phyloP scores from a whole-genome alignment of 352 stramenopile species.

The Phytophthora quininea region DNA sequence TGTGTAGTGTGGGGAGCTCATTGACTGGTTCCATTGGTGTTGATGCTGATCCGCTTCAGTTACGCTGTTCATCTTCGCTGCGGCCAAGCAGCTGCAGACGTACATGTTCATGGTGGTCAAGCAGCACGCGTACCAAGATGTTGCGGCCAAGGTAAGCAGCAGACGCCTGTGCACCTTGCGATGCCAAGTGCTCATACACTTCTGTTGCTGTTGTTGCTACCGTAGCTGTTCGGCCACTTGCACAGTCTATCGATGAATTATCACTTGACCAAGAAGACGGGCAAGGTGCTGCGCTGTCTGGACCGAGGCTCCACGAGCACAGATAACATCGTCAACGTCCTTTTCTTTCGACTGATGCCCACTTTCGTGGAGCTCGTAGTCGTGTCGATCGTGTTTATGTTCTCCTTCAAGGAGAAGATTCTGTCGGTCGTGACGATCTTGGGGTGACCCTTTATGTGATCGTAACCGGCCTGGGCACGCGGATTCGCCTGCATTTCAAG shows the following conservation, averaged over 20 bases:
- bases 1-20: not conserved
- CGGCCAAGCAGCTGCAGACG: slow-evolving; percentile 94
- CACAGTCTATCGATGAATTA: slow-evolving; percentile 97
- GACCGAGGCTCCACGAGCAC: slow-evolving; percentile 87
- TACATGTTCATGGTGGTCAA: slow-evolving; percentile 95
- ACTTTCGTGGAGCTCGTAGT: slow-evolving; percentile 95
- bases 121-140: slow-evolving; percentile 96
- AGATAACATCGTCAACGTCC: slow-evolving; percentile 95
- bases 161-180: not conserved
- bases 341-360: slow-evolving; percentile 96
- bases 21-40: not conserved
- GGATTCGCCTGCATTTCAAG: slow-evolving; percentile 86
- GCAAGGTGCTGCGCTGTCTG: slow-evolving; percentile 93
- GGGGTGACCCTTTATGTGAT: slow-evolving; percentile 94
- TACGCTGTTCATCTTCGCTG: slow-evolving; percentile 69
- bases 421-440: slow-evolving; percentile 87
- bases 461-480: slow-evolving; percentile 86
- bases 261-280: slow-evolving; percentile 97
- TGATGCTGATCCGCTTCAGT: slow-evolving; percentile 20
- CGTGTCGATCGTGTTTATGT: slow-evolving; percentile 86
- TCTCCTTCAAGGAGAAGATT: slow-evolving; percentile 93
- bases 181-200: not conserved
- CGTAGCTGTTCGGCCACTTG: slow-evolving; percentile 92
- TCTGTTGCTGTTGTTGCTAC: not conserved
- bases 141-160: slow-evolving; percentile 81